Percentiles rank a stretch among this genome's conserved stretches.
Evolutionary conservation across 306 rosid genomes (phyloP).

Genomic region (Begonia peltatifolia): DNA sequence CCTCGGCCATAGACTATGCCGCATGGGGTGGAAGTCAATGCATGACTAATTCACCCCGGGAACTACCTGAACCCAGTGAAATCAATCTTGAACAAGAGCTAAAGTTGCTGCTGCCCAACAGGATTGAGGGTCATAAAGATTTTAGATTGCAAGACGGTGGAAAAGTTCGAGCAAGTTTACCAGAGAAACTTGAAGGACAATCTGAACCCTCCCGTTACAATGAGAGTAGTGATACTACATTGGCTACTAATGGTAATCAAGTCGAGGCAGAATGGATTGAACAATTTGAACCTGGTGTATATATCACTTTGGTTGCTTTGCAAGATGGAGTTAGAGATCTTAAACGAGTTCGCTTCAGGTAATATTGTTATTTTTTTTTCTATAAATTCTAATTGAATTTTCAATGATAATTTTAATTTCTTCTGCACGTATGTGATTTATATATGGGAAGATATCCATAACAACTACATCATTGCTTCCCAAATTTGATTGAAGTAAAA

Average conservation of each 20-base stretch:
- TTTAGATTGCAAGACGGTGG: slow-evolving; percentile 33
- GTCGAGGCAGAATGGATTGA: slow-evolving; percentile 15
- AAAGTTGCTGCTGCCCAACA: neutral
- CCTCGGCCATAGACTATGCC: slow-evolving; percentile 39
- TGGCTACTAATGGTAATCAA: slow-evolving; percentile 11
- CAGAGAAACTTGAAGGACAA: slow-evolving; percentile 1
- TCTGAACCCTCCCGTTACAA: slow-evolving; percentile 48
- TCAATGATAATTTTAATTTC: neutral
- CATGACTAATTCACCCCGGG: slow-evolving; percentile 20
- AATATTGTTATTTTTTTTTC: no score
- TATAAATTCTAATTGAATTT: slow-evolving; percentile 1
- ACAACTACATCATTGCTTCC: no score
- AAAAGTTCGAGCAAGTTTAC: slow-evolving; percentile 19
- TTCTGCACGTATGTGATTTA: no score
- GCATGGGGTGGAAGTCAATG: slow-evolving; percentile 23
- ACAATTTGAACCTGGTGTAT: slow-evolving; percentile 14
- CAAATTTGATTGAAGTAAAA: no score
- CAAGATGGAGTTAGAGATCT: slow-evolving; percentile 13
- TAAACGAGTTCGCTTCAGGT: slow-evolving; percentile 16
- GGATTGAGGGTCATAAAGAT: slow-evolving; percentile 25
- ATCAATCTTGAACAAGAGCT: slow-evolving; percentile 20
- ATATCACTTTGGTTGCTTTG: slow-evolving; percentile 9
- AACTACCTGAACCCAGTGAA: slow-evolving; percentile 30
- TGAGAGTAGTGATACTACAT: slow-evolving; percentile 30
- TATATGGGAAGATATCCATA: no score